phyloP scores from a whole-genome alignment of 176 grass and related monocot genomes.

The Zea luxurians region DNA sequence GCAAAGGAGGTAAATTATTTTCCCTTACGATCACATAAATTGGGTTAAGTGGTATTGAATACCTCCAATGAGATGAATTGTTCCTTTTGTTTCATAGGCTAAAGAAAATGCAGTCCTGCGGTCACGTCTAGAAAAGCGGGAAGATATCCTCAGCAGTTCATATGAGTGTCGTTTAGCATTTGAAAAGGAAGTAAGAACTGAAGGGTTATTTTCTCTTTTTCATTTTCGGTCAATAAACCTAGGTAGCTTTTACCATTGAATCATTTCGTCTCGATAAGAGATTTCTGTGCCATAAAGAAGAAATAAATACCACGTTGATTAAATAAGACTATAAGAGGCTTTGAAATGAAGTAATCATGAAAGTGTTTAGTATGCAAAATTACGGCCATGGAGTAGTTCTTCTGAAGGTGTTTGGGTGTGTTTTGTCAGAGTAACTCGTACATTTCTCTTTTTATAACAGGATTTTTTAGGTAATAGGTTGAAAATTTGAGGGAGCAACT shows the following conservation, averaged over 20 bases:
- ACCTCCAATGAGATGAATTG: conserved; percentile 25
- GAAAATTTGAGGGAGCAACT: conserved; percentile 74
- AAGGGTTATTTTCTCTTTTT: conserved; percentile 2
- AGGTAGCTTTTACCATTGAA: neutral
- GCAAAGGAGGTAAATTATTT: conserved; percentile 60
- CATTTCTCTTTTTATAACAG: conserved; percentile 26
- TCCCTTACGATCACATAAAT: conserved; percentile 23
- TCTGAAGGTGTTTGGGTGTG: conserved; percentile 12
- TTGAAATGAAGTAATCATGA: neutral
- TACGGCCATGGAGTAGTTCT: neutral
- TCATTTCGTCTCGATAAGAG: conserved; percentile 2
- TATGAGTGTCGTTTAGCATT: conserved; percentile 66
- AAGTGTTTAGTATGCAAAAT: neutral
- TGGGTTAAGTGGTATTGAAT: conserved; percentile 1
- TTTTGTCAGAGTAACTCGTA: conserved; percentile 3
- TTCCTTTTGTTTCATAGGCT: conserved; percentile 55
- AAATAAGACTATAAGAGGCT: conserved; percentile 7
- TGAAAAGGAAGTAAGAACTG: conserved; percentile 79
- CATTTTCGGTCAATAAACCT: conserved; percentile 18
- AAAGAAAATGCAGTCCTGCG: conserved; percentile 73
- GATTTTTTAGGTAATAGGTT: conserved; percentile 54
- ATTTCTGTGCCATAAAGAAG: neutral
- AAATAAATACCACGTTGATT: neutral
- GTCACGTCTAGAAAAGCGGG: conserved; percentile 58
- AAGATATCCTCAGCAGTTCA: no score